Base-by-base conservation (phyloP, 768 basidiomycete species). In the Lactarius sanguifluus region DNA sequence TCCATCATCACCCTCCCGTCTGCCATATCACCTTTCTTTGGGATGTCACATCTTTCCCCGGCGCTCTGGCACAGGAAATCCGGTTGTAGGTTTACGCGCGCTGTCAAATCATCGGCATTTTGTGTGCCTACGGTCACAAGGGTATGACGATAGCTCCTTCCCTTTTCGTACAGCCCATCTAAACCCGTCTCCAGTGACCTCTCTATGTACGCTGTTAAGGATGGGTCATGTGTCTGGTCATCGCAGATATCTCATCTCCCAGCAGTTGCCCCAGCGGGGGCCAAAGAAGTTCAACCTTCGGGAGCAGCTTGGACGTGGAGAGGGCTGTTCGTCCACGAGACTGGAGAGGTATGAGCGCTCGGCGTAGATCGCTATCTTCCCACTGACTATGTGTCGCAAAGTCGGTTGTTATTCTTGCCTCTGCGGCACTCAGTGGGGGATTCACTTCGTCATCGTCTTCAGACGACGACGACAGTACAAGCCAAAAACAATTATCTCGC, bases 51-150 rank as follows among this genome's bases (percentile, higher is more conserved):
- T 86, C 43, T 74, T 89, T 38, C 85, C 88, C 0, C 77, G 82
- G 6, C 75, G 72, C 5, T 73, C 77, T 34, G 82, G 82, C 18
- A 59, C 64, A 15, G 75, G 78, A 5, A 72, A 79, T 57, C 73
- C 79, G 15, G 79, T 88, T 2, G 76, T 80, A 23, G 79, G 80
- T n/a, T 73, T 91, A 38, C 73, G 80, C 10, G 60, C 82, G 12
- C 74, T 87, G 15, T 76, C 81, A n/a, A 75, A 78, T 30, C 76
- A 78, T 15, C 67, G 76, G 12, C 73, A 83, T 57, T 64, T 90
- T 32, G 77, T 83, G 1, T 83, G 83, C 28, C 75, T 93, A 47
- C 87, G 88, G 59, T 81, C 85, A 70, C 80, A 83, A 50, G 92
- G 91, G 91, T 91, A 72, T 72, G 80, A 74, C 16, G 34, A n/a